Evolutionary conservation across 1,284 basidiomycete genomes (phyloP).

Genomic region (Cutaneotrichosporon spelunceum): DNA sequence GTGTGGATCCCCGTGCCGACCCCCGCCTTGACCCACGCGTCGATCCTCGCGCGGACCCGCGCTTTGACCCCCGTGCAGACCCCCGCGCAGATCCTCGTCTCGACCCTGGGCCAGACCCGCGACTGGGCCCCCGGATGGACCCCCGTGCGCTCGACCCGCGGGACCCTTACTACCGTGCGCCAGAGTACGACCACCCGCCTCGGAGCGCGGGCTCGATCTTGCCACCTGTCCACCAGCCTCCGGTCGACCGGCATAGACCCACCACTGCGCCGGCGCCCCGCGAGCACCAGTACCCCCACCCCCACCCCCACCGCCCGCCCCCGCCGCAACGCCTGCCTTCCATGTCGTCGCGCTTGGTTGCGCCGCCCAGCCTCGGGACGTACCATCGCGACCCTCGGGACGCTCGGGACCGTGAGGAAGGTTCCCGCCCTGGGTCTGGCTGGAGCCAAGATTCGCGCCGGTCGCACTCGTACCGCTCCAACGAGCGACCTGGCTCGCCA

Average conservation of each 20-base stretch:
- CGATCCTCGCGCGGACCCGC: slow-evolving; percentile 8
- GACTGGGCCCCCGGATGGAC: background rate
- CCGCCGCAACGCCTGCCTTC: slow-evolving; percentile 15
- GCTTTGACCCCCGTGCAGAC: slow-evolving; percentile 7
- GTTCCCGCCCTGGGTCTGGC: slow-evolving; percentile 17
- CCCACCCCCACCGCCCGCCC: slow-evolving; percentile 7
- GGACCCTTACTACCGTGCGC: slow-evolving; percentile 10
- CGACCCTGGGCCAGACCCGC: background rate
- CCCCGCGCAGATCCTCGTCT: slow-evolving; percentile 7
- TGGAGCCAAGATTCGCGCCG: slow-evolving; percentile 18
- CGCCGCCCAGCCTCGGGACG: slow-evolving; percentile 19
- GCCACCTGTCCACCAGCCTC: slow-evolving; percentile 1
- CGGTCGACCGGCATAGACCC: slow-evolving; percentile 11
- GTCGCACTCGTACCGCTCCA: slow-evolving; percentile 12
- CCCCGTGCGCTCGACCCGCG: slow-evolving; percentile 11
- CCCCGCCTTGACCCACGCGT: slow-evolving; percentile 3
- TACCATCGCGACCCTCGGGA: slow-evolving; percentile 19
- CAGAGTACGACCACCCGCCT: slow-evolving; percentile 12
- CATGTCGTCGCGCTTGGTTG: slow-evolving; percentile 19
- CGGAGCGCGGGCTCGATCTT: slow-evolving; percentile 13
- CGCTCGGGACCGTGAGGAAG: slow-evolving; percentile 9
- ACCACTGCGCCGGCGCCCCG: slow-evolving; percentile 9
- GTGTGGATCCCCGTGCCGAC: background rate
- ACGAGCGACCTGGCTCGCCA: slow-evolving; percentile 14
- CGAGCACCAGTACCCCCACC: slow-evolving; percentile 11